These are phyloP conservation scores for Hymenoscyphus scutula DNA, from an alignment of 2,329 filamentous ascomycete species.

Conservation along the genomic window DNA sequence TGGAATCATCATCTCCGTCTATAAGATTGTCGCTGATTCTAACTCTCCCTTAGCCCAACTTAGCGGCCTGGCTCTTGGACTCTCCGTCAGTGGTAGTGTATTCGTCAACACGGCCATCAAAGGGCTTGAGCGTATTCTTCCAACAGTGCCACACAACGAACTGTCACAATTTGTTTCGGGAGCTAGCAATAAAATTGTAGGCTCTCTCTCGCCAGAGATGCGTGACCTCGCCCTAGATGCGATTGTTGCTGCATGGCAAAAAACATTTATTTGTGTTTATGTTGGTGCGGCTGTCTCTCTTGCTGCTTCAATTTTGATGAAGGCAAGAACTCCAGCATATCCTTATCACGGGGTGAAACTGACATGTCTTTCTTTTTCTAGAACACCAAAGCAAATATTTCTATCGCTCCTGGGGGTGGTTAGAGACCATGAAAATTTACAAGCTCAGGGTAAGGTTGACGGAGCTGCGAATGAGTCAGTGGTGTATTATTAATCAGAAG, in stretches of 20 bases:
- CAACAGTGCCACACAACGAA: not conserved
- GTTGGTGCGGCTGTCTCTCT: not conserved
- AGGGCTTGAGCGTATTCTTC: not conserved
- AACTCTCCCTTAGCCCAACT: constrained; percentile 2
- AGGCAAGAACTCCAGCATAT: not conserved
- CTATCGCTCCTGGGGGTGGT: too few species aligned
- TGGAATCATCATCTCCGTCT: not conserved
- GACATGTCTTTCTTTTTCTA: too few species aligned
- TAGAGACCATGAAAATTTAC: too few species aligned
- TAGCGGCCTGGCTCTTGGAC: not conserved
- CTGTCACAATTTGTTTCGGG: not conserved
- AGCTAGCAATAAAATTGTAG: not conserved
- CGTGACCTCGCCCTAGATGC: not conserved
- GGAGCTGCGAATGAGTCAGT: too few species aligned
- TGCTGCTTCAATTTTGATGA: not conserved
- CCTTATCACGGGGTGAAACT: too few species aligned
- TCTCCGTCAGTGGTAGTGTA: not conserved
- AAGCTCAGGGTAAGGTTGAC: too few species aligned
- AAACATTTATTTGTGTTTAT: constrained; percentile 2
- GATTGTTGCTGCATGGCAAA: not conserved
- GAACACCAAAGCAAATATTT: too few species aligned
- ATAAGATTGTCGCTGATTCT: not conserved
- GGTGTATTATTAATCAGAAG: too few species aligned
- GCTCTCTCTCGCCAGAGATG: not conserved
- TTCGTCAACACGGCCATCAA: not conserved